Percentiles rank a stretch among this genome's conserved stretches.
Conservation (phyloP, 1,139 yeast species). For the Debaryomycetaceae sp. region DNA sequence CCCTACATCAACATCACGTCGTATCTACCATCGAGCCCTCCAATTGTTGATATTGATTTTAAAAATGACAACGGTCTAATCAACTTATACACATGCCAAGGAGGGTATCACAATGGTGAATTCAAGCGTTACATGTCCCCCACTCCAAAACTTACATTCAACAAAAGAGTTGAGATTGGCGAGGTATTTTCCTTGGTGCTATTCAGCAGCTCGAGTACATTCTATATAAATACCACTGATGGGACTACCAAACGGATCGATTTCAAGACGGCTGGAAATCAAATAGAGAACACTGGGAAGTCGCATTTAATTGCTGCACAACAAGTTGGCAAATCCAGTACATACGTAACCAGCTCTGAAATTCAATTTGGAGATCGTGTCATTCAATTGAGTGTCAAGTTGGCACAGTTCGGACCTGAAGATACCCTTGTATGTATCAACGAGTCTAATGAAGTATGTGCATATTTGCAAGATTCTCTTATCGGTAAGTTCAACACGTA, state of each 20-base stretch:
- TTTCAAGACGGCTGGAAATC: not conserved
- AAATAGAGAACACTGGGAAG: not conserved
- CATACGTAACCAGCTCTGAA: not conserved
- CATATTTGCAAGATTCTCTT: not conserved
- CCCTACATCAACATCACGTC: slow-evolving; percentile 27
- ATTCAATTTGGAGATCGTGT: not conserved
- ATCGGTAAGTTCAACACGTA: not conserved
- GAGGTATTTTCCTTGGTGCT: not conserved
- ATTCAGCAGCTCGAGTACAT: not conserved
- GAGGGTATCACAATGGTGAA: slow-evolving; percentile 40
- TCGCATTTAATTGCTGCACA: not conserved
- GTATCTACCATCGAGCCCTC: slow-evolving; percentile 30
- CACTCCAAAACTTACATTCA: not conserved
- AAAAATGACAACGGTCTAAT: slow-evolving; percentile 2
- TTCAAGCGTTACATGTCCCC: slow-evolving; percentile 12
- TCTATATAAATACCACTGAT: not conserved
- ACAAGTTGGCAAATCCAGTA: not conserved
- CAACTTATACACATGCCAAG: slow-evolving; percentile 31
- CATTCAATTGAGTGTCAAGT: not conserved
- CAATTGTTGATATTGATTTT: slow-evolving; percentile 27
- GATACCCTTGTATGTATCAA: not conserved
- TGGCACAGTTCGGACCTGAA: not conserved
- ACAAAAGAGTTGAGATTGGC: not conserved
- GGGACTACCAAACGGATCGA: not conserved
- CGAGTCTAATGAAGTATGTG: not conserved